Base-by-base conservation (phyloP, 352 stramenopile species). In the Nothophytophthora sp. region DNA sequence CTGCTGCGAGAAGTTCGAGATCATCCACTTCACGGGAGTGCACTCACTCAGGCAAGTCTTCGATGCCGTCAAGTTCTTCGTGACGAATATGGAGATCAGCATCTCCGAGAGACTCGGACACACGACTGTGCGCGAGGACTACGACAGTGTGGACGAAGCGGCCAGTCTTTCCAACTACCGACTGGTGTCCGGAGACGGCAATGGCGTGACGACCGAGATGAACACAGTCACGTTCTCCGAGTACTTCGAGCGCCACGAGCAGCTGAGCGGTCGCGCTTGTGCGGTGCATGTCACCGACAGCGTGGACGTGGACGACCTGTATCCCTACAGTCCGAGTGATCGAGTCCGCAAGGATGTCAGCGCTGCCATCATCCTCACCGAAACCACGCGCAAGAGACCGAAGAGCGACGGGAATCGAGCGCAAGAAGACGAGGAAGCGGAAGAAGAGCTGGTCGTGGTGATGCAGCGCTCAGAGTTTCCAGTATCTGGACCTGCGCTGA, bases 51-150 rank as follows among this genome's bases (percentile, higher is more conserved):
- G 61, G 28, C 44, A 55, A 6, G 48, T 81, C 11, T 81, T 65
- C 46, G 64, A 81, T 13, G 48, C 53, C 2, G 24, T 81, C 13
- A 19, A 67, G 22, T 48, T 27, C 12, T 79, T 76, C 33, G 5
- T 81, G 16, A 34, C 54, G 25, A 70, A 72, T 32, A 60, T 76
- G 12, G 66, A 83, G 53, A 78, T 76, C 48, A 66, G 33, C 19
- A 58, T 80, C 19, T 68, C 61, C 12, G 66, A 78, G 28, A 53
- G 57, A 20, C 56, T 79, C 20, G 70, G 69, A 25, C 36, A 67
- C 43, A 59, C 77, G 23, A 78, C 63, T 1, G 48, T 79, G n/a
- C 63, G 73, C 11, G 73, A 84, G n/a, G 63, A 81, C 28, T 45
- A 59, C 12, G 56, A 67, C 37, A 23, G 38, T 4, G 18, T 59